These are phyloP conservation scores for Tuber aestivum DNA, from an alignment of 495 filamentous ascomycete genomes.

Conservation along the genomic window DNA sequence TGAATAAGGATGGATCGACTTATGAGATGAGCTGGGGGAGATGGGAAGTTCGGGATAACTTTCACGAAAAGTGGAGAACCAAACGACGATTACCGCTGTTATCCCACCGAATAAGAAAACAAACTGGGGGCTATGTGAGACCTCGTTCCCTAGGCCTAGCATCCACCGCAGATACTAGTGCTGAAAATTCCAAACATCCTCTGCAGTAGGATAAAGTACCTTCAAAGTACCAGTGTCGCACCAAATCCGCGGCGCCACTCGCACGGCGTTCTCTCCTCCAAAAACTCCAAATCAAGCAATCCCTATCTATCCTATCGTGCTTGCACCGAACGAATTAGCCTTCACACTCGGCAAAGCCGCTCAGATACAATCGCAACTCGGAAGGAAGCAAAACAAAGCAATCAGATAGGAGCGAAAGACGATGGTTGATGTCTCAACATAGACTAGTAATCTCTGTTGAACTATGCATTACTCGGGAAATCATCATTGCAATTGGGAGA, in stretches of 20 bases:
- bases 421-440: slow-evolving; percentile 42
- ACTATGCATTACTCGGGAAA: slow-evolving; percentile 38
- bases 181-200: not conserved
- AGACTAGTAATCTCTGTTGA: slow-evolving; percentile 43
- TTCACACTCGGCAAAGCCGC: not conserved
- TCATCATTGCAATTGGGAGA: not conserved
- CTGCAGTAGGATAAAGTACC: not conserved
- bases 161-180: not conserved
- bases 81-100: not conserved
- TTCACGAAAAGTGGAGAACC: not conserved
- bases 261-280: not conserved
- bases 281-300: slow-evolving; percentile 2
- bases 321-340: slow-evolving; percentile 11
- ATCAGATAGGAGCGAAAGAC: slow-evolving; percentile 44
- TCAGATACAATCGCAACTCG: not conserved
- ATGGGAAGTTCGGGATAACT: not conserved
- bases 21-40: not conserved
- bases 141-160: not conserved
- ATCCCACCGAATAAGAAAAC: not conserved
- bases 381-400: not conserved
- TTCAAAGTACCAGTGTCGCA: slow-evolving; percentile 6
- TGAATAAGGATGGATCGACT: not conserved
- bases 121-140: not conserved
- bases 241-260: not conserved
- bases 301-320: not conserved